Evolutionary conservation across 805 yeast genomes (phyloP).

Genomic region (Cyberlindnera maclurae): DNA sequence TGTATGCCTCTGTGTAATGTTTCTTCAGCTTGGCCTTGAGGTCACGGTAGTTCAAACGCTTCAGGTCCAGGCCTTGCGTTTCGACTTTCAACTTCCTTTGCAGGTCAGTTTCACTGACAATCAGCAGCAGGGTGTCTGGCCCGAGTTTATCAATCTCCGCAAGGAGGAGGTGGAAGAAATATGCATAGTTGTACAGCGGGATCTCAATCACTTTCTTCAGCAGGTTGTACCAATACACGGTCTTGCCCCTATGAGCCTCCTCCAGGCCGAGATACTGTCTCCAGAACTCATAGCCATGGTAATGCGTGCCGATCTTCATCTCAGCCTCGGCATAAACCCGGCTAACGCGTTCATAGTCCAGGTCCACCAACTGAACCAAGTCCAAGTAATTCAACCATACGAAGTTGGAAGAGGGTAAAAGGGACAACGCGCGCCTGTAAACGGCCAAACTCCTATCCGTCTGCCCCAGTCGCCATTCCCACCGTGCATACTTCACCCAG

Average conservation of each 20-base stretch:
- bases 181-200: constrained; percentile 47
- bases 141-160: constrained; percentile 25
- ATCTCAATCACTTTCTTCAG: constrained; percentile 45
- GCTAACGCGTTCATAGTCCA: constrained; percentile 28
- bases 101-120: constrained; percentile 16
- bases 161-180: constrained; percentile 34
- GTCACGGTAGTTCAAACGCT: constrained; percentile 20
- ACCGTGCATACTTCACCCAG: constrained; percentile 50
- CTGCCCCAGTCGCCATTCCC: constrained; percentile 39
- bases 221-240: constrained; percentile 24
- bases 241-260: constrained; percentile 30
- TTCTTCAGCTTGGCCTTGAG: constrained; percentile 36
- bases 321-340: constrained; percentile 41
- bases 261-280: constrained; percentile 39
- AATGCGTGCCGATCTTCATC: constrained; percentile 43
- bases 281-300: constrained; percentile 44
- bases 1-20: constrained; percentile 43
- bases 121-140: constrained; percentile 4
- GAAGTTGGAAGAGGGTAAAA: constrained; percentile 37
- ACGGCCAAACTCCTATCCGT: constrained; percentile 31
- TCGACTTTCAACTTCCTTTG: constrained; percentile 17
- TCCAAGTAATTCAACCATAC: constrained; percentile 45
- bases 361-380: constrained; percentile 27
- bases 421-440: constrained; percentile 32
- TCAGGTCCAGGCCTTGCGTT: constrained; percentile 1